Evolutionary conservation across 352 stramenopile species (phyloP), one percentile per base, ranked within the genome.

Genomic region (Elongisporangium undulatum): DNA sequence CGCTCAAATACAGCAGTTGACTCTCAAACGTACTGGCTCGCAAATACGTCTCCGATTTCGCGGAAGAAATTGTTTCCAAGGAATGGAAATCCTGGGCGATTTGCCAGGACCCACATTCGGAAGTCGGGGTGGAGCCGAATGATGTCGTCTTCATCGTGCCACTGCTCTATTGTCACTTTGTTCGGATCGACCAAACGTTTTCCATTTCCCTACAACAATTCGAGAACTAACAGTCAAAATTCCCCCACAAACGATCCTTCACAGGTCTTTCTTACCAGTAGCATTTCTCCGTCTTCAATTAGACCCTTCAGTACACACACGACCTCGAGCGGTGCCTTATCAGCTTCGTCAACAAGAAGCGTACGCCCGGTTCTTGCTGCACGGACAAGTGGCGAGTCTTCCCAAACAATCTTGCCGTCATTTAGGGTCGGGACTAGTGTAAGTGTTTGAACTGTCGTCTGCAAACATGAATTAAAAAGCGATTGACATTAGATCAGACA

Each of bases 31-130:
- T 82, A 92, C 82, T 97, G 85, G 68, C 79, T 95, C 2, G 90
- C 85, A 72, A 98, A 99, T 34, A 95, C 85, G 64, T 98, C 96
- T 21, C 90, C 90, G 58, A 98, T 97, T 66, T 97, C 89, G 6
- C 82, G 69, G 67, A 97, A 97, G 29, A 99, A 96, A 60, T 98
- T 96, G 79, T 99, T 99, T n/a, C 96, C 96, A 34, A 98, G 77
- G 70, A 99, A 99, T 13, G 96, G 96, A 63, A 90, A 98, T 0
- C 94, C 94, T n/a, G 96, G 89, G 23, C 90, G 87, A 66, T 99
- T 99, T n/a, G 94, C 94, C 2, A 99, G 68, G 15, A 97, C 90
- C 82, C 93, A 97, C 64, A 99, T 86, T 20, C 77, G 75, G 63
- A 99, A 99, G 52, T 98, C 81, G 0, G 87, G 82, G 69, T 98